Conservation (phyloP, 2,329 filamentous ascomycete species). For the Botryotinia calthae region DNA sequence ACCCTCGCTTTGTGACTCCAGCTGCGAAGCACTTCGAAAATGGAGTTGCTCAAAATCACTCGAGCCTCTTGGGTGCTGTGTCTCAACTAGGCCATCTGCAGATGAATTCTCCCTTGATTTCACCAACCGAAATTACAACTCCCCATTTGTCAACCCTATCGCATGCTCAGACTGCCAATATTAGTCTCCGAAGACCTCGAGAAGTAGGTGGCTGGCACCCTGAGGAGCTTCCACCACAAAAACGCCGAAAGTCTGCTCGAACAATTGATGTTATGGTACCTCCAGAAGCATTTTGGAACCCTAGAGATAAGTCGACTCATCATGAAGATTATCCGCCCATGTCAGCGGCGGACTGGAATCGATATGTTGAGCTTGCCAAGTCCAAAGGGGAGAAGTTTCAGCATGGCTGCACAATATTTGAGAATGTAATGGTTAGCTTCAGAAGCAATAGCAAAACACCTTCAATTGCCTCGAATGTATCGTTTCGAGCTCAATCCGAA, state of each 20-base stretch:
- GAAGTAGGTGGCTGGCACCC: constrained; percentile 34
- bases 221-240: constrained; percentile 43
- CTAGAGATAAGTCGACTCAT: constrained; percentile 53
- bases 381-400: constrained; percentile 53
- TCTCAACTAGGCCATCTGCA: constrained; percentile 37
- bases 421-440: constrained; percentile 35
- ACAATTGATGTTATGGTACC: constrained; percentile 57
- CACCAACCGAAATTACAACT: constrained; percentile 15
- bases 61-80: constrained; percentile 38
- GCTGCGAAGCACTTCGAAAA: constrained; percentile 19
- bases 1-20: constrained; percentile 5
- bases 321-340: constrained; percentile 63
- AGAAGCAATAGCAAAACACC: constrained; percentile 31
- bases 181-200: constrained; percentile 36
- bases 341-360: constrained; percentile 57
- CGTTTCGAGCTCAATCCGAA: constrained; percentile 32
- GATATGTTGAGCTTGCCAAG: constrained; percentile 52
- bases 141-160: constrained; percentile 24
- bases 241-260: constrained; percentile 52
- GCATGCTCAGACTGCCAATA: constrained; percentile 21
- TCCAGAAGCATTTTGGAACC: constrained; percentile 58
- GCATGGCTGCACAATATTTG: constrained; percentile 49
- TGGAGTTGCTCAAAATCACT: constrained; percentile 23
- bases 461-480: constrained; percentile 29
- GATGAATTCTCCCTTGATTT: constrained; percentile 36